Conservation (phyloP, 1,139 yeast genomes). For the Starmera stellimalicola region DNA sequence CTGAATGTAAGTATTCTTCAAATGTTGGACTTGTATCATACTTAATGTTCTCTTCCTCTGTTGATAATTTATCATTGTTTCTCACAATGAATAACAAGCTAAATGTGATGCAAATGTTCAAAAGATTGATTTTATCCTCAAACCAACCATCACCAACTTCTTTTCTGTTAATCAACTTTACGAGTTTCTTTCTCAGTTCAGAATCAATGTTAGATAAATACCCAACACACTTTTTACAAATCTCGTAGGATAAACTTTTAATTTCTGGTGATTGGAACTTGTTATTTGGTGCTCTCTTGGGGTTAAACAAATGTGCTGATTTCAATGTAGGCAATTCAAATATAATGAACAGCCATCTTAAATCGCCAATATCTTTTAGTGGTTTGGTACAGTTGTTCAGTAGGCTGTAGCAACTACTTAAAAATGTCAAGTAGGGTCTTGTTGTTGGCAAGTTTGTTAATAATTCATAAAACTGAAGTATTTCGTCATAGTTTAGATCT, state of each 20-base stretch:
- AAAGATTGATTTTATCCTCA: constrained; percentile 38
- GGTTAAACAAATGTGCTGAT: constrained; percentile 31
- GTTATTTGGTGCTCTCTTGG: constrained; percentile 2
- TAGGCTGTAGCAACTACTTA: constrained; percentile 38
- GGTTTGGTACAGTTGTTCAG: constrained; percentile 34
- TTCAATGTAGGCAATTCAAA: constrained; percentile 53
- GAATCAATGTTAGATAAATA: constrained; percentile 44
- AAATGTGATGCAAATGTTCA: constrained; percentile 58
- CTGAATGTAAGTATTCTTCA: constrained; percentile 6
- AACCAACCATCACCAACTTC: constrained; percentile 27
- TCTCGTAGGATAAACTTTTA: constrained; percentile 48
- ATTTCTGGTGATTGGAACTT: constrained; percentile 39
- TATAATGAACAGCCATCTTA: constrained; percentile 50
- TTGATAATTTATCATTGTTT: constrained; percentile 6
- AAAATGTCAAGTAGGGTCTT: constrained; percentile 45
- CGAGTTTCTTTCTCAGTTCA: no score
- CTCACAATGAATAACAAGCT: constrained; percentile 36
- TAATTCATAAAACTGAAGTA: constrained; percentile 32
- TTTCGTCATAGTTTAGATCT: constrained; percentile 37
- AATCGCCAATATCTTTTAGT: constrained; percentile 27
- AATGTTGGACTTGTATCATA: constrained; percentile 4
- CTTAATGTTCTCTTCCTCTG: constrained; percentile 5
- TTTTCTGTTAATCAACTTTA: constrained; percentile 42
- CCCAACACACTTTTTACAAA: constrained; percentile 59
- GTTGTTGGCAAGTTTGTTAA: constrained; percentile 45